Evolutionary conservation across 768 basidiomycete species (phyloP), one percentile per base, ranked within the genome.

Genomic region (Pholiota molesta): DNA sequence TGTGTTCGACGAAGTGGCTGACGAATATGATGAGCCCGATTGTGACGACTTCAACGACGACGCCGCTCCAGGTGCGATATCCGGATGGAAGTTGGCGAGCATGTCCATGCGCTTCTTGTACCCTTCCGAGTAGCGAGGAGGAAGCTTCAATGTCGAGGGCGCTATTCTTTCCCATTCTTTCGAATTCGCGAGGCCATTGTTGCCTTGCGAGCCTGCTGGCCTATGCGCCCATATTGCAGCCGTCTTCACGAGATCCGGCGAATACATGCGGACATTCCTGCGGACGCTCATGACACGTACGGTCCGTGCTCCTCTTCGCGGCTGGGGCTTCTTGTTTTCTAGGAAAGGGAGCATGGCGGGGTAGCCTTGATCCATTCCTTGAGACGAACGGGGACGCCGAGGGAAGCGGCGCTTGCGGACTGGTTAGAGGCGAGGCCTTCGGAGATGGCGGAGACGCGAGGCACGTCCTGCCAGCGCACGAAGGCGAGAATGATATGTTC

Each of bases 401-500:
- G 81, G 8, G 86, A 78, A 3, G 86, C 78, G 4, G 86, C 82
- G 59, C 83, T 85, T 4, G 79, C 81, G 33, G 81, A 78, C 13
- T 75, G 65, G 54, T 71, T 66, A 33, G 68, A 74, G 52, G 74
- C 71, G 59, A 72, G 73, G 42, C 75, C 61, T 28, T 68, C 71
- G 61, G 71, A 35, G 39, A 72, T 42, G 37, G 65, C 37, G 13
- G 73, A 69, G 2, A 75, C 67, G 23, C 78, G 78, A 28, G 85
- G 83, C 5, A 84, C 79, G 61, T 90, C 87, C 67, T 94, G 89
- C 80, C 88, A 91, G 31, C 96, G 87, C 61, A 99, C 89, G 73
- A 90, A 97, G 0, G 93, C 84, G 13, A 99, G 84, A n/a, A 98
- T 78, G 53, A 99, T 79, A 66, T 99, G 97, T 71, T 99, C 97